phyloP scores from a whole-genome alignment of 306 rosid genomes.

The Luffa acutangula region DNA sequence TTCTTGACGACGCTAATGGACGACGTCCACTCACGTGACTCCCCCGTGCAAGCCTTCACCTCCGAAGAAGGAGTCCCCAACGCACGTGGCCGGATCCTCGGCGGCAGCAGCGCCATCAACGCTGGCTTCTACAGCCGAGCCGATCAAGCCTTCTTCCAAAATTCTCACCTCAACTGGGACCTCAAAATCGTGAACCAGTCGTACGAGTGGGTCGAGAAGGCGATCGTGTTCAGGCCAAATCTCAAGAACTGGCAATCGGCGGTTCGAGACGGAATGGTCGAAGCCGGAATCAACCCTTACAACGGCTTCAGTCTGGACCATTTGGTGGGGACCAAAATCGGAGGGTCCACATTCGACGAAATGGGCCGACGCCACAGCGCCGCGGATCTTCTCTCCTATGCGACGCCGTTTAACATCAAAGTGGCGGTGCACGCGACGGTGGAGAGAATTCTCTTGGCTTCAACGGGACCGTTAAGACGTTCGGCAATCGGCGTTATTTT shows the following conservation, averaged over 20 bases:
- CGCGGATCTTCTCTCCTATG: slow-evolving; percentile 52
- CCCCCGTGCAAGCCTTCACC: slow-evolving; percentile 55
- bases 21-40: slow-evolving; percentile 23
- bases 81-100: slow-evolving; percentile 85
- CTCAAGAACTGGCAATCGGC: slow-evolving; percentile 73
- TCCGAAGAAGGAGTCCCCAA: slow-evolving; percentile 89
- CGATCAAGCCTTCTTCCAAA: slow-evolving; percentile 35
- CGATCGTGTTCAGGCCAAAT: slow-evolving; percentile 53
- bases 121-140: slow-evolving; percentile 95
- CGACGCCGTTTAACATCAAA: slow-evolving; percentile 27
- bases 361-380: slow-evolving; percentile 58
- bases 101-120: slow-evolving; percentile 87
- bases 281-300: slow-evolving; percentile 69
- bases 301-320: slow-evolving; percentile 71
- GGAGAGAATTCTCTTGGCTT: slow-evolving; percentile 48
- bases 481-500: slow-evolving; percentile 49
- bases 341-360: slow-evolving; percentile 75
- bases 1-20: slow-evolving; percentile 52
- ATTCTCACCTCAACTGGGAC: slow-evolving; percentile 45
- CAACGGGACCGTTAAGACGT: slow-evolving; percentile 4
- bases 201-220: slow-evolving; percentile 67
- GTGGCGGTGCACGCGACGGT: slow-evolving; percentile 59
- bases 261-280: slow-evolving; percentile 60
- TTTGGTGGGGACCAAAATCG: slow-evolving; percentile 58
- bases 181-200: slow-evolving; percentile 46